A percentile compares a stretch with the other conserved stretches of the same genome.
These are phyloP conservation scores for Crucibulum cyathiforme DNA, from an alignment of 1,284 basidiomycete genomes.

Conservation along the genomic window DNA sequence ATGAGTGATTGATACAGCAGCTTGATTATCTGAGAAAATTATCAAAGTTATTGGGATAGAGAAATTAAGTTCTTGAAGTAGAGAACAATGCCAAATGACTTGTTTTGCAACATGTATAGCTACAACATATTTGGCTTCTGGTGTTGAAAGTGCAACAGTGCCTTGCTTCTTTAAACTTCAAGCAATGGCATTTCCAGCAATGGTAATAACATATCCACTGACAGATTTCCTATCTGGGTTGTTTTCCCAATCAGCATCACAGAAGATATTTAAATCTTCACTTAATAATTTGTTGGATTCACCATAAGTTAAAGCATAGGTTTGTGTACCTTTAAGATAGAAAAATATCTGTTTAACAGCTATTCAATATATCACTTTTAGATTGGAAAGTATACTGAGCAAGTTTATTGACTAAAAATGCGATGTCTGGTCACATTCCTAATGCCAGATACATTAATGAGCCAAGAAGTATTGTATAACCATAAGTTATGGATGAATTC, in stretches of 20 bases:
- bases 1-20: constrained; percentile 36
- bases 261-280: constrained; percentile 18
- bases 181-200: constrained; percentile 36
- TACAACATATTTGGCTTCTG: constrained; percentile 39
- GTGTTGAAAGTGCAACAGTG: constrained; percentile 33
- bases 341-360: constrained; percentile 29
- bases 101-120: constrained; percentile 34
- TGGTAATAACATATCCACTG: constrained; percentile 33
- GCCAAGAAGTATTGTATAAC: constrained; percentile 28
- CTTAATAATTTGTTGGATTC: background rate
- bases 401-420: constrained; percentile 21
- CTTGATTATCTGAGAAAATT: constrained; percentile 41
- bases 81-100: constrained; percentile 34
- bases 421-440: constrained; percentile 38
- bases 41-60: constrained; percentile 15
- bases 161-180: constrained; percentile 44
- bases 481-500: background rate
- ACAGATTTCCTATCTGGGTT: constrained; percentile 30
- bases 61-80: constrained; percentile 29
- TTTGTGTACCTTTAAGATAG: too few species aligned
- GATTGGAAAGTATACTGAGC: constrained; percentile 31
- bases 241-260: constrained; percentile 36
- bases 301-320: too few species aligned
- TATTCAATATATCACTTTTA: constrained; percentile 27
- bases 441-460: constrained; percentile 37